A percentile compares a stretch with the other conserved stretches of the same genome.
phyloP scores from a whole-genome alignment of 768 basidiomycete genomes.

The Lentinula aciculospora region DNA sequence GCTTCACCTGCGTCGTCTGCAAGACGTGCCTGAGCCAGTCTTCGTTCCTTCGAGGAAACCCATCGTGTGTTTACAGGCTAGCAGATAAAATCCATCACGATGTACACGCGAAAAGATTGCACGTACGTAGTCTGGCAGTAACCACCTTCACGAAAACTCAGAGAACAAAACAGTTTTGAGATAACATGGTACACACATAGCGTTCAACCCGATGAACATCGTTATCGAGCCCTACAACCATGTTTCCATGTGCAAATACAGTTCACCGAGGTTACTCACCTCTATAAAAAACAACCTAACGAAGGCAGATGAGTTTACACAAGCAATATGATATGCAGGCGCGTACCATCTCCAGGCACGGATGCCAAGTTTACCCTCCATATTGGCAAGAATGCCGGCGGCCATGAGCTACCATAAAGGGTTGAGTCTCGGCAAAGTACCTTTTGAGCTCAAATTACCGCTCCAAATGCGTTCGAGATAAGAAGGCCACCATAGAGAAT shows the following conservation, averaged over 20 bases:
- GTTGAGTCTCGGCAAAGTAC: not conserved
- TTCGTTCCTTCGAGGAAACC: slow-evolving; percentile 43
- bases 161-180: not conserved
- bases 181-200: slow-evolving; percentile 31
- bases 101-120: not conserved
- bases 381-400: slow-evolving; percentile 63
- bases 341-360: slow-evolving; percentile 65
- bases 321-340: not conserved
- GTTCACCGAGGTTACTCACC: slow-evolving; percentile 22
- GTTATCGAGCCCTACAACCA: slow-evolving; percentile 53
- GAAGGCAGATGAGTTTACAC: not conserved
- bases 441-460: slow-evolving; percentile 30
- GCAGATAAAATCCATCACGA: not conserved
- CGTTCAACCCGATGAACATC: slow-evolving; percentile 47
- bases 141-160: slow-evolving; percentile 31
- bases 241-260: not conserved
- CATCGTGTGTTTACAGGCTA: slow-evolving; percentile 62
- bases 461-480: slow-evolving; percentile 64
- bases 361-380: slow-evolving; percentile 65
- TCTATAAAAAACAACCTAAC: slow-evolving; percentile 68
- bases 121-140: slow-evolving; percentile 54
- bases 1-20: slow-evolving; percentile 68
- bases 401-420: slow-evolving; percentile 51
- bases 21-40: slow-evolving; percentile 59
- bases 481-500: slow-evolving; percentile 55